These are phyloP conservation scores for Lachnellula willkommii DNA, from an alignment of 2,329 filamentous ascomycete species.

Conservation along the genomic window DNA sequence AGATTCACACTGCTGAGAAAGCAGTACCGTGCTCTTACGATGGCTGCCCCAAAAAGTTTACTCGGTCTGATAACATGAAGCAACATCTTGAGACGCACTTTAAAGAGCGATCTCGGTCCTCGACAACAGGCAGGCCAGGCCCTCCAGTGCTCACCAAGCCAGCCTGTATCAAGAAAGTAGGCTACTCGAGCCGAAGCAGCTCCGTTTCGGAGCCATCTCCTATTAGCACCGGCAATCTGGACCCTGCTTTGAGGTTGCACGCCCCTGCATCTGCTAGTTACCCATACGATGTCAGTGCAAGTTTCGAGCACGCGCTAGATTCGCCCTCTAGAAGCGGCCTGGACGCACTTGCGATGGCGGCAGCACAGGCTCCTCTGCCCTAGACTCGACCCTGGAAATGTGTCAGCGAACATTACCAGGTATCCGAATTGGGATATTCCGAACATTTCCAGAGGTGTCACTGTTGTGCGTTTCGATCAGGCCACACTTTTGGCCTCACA, in stretches of 20 bases:
- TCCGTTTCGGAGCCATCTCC: neutral
- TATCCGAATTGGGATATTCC: neutral
- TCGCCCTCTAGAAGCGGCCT: neutral
- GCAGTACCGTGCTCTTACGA: slow-evolving; percentile 62
- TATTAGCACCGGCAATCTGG: neutral
- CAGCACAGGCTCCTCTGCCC: neutral
- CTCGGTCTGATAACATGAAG: slow-evolving; percentile 82
- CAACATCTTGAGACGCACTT: slow-evolving; percentile 75
- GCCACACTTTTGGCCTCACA: neutral
- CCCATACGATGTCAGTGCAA: neutral
- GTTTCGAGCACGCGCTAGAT: neutral
- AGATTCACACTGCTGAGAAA: slow-evolving; percentile 79
- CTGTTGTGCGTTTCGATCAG: neutral
- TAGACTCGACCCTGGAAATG: neutral
- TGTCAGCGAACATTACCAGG: neutral
- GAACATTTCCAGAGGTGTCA: neutral
- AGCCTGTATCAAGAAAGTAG: slow-evolving; percentile 29
- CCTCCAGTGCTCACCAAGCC: slow-evolving; percentile 24
- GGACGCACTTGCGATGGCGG: neutral
- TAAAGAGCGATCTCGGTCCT: slow-evolving; percentile 42
- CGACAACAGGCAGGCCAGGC: neutral
- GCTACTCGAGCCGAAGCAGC: neutral
- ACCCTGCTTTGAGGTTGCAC: neutral
- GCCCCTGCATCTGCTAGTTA: neutral
- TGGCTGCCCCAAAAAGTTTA: slow-evolving; percentile 75